Evolutionary conservation across 176 grass and related monocot genomes (phyloP).

Genomic region (Avena insularis): DNA sequence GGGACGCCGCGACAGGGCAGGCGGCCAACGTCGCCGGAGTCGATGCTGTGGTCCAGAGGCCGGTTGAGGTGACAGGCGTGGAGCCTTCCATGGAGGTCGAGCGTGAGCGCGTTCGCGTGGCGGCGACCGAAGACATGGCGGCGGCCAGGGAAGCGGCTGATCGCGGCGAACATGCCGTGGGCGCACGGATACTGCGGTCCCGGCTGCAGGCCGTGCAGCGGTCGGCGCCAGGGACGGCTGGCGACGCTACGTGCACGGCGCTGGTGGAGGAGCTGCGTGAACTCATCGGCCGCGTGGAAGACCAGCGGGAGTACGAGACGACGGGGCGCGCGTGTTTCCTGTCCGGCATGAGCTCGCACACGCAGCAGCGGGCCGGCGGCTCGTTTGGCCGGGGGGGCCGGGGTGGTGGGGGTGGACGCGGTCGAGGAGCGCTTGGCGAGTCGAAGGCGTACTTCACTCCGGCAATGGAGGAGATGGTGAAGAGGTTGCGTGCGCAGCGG

Average conservation of each 20-base stretch:
- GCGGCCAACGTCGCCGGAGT: neutral
- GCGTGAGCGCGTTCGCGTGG: neutral
- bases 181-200: neutral
- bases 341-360: neutral
- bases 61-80: neutral
- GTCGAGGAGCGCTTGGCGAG: neutral
- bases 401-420: neutral
- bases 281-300: neutral
- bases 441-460: neutral
- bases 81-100: constrained; percentile 19
- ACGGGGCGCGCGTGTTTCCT: neutral
- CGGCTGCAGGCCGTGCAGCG: neutral
- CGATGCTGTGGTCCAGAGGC: constrained; percentile 35
- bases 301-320: neutral
- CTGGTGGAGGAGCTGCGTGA: neutral
- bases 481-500: neutral
- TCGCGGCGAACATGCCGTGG: neutral
- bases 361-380: neutral
- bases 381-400: neutral
- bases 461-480: neutral
- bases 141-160: neutral
- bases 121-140: neutral
- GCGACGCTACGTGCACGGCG: neutral
- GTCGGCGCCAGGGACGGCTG: neutral
- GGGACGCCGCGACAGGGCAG: constrained; percentile 24